Percentiles rank a stretch among this genome's conserved stretches.
Evolutionary conservation across 2,329 filamentous ascomycete species (phyloP).

Genomic region (Phoma sp.): DNA sequence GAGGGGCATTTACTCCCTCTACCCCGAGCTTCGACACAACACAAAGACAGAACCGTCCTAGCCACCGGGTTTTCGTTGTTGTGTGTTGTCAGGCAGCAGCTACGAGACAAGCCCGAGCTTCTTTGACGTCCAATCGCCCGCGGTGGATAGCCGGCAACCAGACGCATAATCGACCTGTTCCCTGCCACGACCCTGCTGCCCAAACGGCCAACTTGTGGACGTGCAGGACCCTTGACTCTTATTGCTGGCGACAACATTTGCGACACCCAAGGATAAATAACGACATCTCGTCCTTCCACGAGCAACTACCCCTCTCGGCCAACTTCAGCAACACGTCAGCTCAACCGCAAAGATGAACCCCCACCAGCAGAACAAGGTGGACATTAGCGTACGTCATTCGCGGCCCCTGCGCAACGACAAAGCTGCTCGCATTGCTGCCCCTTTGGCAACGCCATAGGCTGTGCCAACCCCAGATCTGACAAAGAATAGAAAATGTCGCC

Average conservation of each 20-base stretch:
- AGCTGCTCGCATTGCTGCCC: slow-evolving; percentile 12
- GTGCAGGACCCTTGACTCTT: slow-evolving; percentile 25
- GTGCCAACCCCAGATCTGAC: slow-evolving; percentile 25
- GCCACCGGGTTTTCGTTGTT: slow-evolving; percentile 11
- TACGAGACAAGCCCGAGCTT: slow-evolving; percentile 31
- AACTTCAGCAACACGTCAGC: slow-evolving; percentile 20
- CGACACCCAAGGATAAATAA: slow-evolving; percentile 42
- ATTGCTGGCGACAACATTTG: slow-evolving; percentile 27
- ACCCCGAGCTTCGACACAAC: slow-evolving; percentile 19
- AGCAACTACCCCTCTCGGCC: slow-evolving; percentile 21
- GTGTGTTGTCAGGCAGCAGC: slow-evolving; percentile 44
- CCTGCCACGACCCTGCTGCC: slow-evolving; percentile 40
- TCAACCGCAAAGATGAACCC: slow-evolving; percentile 75
- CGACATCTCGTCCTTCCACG: slow-evolving; percentile 12
- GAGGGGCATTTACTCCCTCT: slow-evolving; percentile 30
- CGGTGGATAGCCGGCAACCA: slow-evolving; percentile 27
- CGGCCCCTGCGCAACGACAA: slow-evolving; percentile 22
- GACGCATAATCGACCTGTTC: slow-evolving; percentile 36
- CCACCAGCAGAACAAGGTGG: slow-evolving; percentile 97
- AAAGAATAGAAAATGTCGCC: slow-evolving; percentile 78
- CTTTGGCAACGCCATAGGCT: slow-evolving; percentile 5
- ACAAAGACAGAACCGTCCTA: slow-evolving; percentile 12
- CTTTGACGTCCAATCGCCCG: slow-evolving; percentile 40
- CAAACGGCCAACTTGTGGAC: slow-evolving; percentile 32
- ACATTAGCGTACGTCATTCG: slow-evolving; percentile 79